Conservation (phyloP, 2,329 filamentous ascomycete genomes). For the Calonectria leucothoes region DNA sequence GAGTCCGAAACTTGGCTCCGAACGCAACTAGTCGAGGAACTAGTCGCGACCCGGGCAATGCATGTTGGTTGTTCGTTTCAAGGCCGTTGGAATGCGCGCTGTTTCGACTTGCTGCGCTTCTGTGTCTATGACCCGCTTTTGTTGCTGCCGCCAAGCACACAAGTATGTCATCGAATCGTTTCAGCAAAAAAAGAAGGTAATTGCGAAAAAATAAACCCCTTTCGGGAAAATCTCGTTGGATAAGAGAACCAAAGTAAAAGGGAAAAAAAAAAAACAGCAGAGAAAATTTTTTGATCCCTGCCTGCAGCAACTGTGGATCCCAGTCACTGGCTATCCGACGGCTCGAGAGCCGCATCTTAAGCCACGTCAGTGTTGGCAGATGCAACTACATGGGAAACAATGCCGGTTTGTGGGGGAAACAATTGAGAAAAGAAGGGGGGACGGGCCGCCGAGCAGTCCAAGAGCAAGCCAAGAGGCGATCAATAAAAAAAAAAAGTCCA, state of each 20-base stretch:
- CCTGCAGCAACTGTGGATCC: constrained; percentile 31
- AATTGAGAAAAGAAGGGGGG: constrained; percentile 32
- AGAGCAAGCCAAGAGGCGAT: constrained; percentile 10
- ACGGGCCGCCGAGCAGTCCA: constrained; percentile 16
- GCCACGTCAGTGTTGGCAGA: constrained; percentile 42
- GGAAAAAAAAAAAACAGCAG: not conserved
- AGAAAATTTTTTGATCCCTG: constrained; percentile 17
- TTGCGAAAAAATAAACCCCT: not conserved
- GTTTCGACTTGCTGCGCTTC: not conserved
- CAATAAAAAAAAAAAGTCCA: not conserved
- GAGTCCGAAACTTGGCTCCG: constrained; percentile 15
- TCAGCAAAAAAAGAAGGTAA: not conserved
- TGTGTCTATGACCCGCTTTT: not conserved
- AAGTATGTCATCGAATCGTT: not conserved
- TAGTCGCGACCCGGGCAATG: constrained; percentile 5
- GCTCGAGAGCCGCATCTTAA: constrained; percentile 37
- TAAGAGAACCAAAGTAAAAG: not conserved
- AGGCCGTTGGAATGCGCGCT: constrained; percentile 1
- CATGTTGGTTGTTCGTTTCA: constrained; percentile 3
- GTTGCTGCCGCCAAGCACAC: not conserved
- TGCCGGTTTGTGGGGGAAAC: constrained; percentile 23
- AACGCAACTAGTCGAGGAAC: not conserved
- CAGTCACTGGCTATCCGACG: constrained; percentile 9
- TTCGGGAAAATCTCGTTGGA: not conserved
- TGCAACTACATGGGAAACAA: constrained; percentile 36